Evolutionary conservation across 2,329 filamentous ascomycete genomes (phyloP), one percentile per base, ranked within the genome.

Genomic region (Stachybotrys chartarum): DNA sequence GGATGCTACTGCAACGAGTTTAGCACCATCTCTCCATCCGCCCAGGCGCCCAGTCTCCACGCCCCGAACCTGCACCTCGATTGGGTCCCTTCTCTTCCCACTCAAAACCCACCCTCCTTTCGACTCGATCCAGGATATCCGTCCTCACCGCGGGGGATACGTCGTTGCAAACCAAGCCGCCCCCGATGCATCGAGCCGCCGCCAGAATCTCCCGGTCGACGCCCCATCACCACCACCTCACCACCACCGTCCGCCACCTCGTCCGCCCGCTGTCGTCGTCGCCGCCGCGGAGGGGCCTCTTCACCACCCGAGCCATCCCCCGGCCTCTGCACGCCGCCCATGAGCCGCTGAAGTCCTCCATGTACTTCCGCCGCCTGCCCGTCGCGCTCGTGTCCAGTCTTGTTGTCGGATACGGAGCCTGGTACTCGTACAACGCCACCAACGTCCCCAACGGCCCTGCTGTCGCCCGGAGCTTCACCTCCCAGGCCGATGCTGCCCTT

Each of bases 131-230:
- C 52, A 51, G 55, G 52, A 14, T 42, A 10, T 42, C 35, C 35
- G 35, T 10, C 35, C 35, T 42, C 35, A 42, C 14, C 35, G 35
- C 35, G 35, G 35, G 24, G 24, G 24, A 42, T 10, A 42, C 35
- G 10, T 42, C 35, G 10, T 42, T 10, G 10, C 35, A 24, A 24
- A 24, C 35, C 35, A 10, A 42, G 35, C 35, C 35, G 35, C 35
- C 57, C 64, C 76, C 76, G 76, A 92, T 92, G 88, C 87, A 87
- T 83, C 87, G 86, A 75, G 86, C 82, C 72, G 82, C 83, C 63
- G 73, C 85, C 60, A 82, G 83, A 77, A 83, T 82, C 66, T 76
- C 88, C 70, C 83, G 87, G 77, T 84, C 85, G 67, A 83, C 83
- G 66, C 82, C 83, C 72, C 82, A 86, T 14, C 82, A 83, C 72